phyloP scores from a whole-genome alignment of 176 grass and related monocot species.

The Tillandsia fasciculata region DNA sequence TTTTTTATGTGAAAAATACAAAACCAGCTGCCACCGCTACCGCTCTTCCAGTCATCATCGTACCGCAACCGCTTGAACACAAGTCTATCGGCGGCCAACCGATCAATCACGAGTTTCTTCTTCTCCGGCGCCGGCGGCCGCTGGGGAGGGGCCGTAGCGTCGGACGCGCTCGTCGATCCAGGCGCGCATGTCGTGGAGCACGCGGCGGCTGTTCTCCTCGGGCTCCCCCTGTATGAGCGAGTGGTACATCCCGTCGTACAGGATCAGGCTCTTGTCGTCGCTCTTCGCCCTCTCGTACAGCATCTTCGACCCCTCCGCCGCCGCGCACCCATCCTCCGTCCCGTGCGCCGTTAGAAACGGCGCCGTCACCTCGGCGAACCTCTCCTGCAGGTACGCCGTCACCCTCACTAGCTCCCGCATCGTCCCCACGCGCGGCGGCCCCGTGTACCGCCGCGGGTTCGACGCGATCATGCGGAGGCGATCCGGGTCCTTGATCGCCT shows the following conservation, averaged over 20 bases:
- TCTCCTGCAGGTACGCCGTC: slow-evolving; percentile 31
- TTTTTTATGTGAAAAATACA: too few species aligned
- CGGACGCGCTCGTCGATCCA: slow-evolving; percentile 57
- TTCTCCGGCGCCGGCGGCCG: background rate
- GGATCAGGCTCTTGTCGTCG: slow-evolving; percentile 46
- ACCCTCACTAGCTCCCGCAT: slow-evolving; percentile 59
- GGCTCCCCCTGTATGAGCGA: slow-evolving; percentile 61
- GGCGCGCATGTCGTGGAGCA: slow-evolving; percentile 49
- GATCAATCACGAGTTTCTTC: too few species aligned
- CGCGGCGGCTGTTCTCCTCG: slow-evolving; percentile 47
- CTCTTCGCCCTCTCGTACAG: slow-evolving; percentile 51
- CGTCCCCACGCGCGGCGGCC: slow-evolving; percentile 45
- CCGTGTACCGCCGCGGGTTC: slow-evolving; percentile 42
- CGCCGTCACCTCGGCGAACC: slow-evolving; percentile 34
- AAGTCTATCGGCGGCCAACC: too few species aligned
- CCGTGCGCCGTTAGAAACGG: slow-evolving; percentile 57
- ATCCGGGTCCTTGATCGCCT: slow-evolving; percentile 30
- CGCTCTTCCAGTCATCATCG: too few species aligned
- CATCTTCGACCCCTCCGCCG: slow-evolving; percentile 55
- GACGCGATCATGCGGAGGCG: slow-evolving; percentile 39
- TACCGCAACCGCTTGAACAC: too few species aligned
- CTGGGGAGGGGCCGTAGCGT: slow-evolving; percentile 10
- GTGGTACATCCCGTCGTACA: slow-evolving; percentile 68
- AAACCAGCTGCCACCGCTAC: too few species aligned
- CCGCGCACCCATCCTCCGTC: slow-evolving; percentile 43